phyloP scores from a whole-genome alignment of 163 green algal species.

The Volvox carteri region DNA sequence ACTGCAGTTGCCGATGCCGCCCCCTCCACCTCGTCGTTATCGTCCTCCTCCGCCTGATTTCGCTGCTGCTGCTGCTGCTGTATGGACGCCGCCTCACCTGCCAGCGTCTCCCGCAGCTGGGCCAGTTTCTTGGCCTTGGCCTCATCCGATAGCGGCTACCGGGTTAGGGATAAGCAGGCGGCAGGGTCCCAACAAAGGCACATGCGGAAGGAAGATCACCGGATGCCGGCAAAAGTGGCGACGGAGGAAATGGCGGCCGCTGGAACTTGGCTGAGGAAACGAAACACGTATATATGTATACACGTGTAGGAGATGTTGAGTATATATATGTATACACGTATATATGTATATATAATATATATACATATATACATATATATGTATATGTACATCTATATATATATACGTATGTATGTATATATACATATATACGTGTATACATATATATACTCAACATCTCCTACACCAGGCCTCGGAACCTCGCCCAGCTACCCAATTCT shows the following conservation, averaged over 20 bases:
- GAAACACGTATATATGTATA: neutral
- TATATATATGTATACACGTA: too few species aligned
- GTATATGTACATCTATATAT: too few species aligned
- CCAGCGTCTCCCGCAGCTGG: conserved; percentile 34
- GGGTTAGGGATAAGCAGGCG: neutral
- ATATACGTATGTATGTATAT: too few species aligned
- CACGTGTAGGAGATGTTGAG: neutral
- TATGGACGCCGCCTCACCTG: neutral
- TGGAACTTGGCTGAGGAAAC: neutral
- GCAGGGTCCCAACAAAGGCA: too few species aligned
- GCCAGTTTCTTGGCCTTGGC: conserved; percentile 34
- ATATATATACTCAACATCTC: neutral
- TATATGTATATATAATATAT: too few species aligned
- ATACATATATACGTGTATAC: too few species aligned
- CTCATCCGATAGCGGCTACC: conserved; percentile 46
- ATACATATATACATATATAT: too few species aligned
- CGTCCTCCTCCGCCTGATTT: neutral
- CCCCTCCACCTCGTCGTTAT: neutral
- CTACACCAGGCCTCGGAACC: too few species aligned
- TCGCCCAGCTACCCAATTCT: too few species aligned
- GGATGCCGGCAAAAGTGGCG: neutral
- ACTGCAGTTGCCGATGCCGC: neutral
- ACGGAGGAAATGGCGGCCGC: neutral
- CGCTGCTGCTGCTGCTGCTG: neutral
- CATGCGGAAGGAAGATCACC: too few species aligned